Evolutionary conservation across 495 filamentous ascomycete species (phyloP), one percentile per base, ranked within the genome.

Genomic region (Achaetomiella virescens): DNA sequence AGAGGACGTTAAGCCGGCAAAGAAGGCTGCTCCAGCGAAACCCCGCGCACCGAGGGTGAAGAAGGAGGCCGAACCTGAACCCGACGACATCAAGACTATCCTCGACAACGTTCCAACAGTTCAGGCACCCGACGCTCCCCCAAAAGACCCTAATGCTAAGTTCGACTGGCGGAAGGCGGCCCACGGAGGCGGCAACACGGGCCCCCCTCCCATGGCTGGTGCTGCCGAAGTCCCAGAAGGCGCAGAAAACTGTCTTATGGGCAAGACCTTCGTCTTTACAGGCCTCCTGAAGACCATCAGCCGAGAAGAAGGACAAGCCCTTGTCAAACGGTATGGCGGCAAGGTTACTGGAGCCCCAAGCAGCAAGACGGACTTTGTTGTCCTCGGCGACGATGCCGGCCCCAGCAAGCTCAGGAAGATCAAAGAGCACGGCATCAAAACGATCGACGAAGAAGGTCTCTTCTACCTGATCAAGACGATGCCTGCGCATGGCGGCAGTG

Each of bases 211-310:
- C 29, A 79, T 78, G 43, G 76, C 82, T 35, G 85, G 80, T 21
- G 74, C 79, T 14, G 81, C 76, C 52, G 89, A 91, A n/a, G 71
- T 93, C 48, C 93, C 93, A 11, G 77, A 78, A 25, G 93, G 93
- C 8, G 85, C 83, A 48, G 88, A 93, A 15, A 91, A 97, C 61
- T 99, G 93, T 67, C 78, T 99, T 47, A 84, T 88, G 41, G 95
- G 93, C n/a, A 74, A 97, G 55, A 84, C 84, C 0, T 99, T 99
- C 62, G 93, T 99, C n/a, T 99, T 99, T 58, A 97, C 93, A 14
- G 93, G 93, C 21, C 73, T 96, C 18, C 76, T 96, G 29, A 80
- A 88, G 36, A 84, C 79, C 0, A 74, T 97, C 44, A 85, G 84
- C 24, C 83, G 93, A 50, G 87, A 91, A n/a, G 89, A 95, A 54